Conservation (phyloP, 2,329 filamentous ascomycete genomes). For the Ophiostoma ips region DNA sequence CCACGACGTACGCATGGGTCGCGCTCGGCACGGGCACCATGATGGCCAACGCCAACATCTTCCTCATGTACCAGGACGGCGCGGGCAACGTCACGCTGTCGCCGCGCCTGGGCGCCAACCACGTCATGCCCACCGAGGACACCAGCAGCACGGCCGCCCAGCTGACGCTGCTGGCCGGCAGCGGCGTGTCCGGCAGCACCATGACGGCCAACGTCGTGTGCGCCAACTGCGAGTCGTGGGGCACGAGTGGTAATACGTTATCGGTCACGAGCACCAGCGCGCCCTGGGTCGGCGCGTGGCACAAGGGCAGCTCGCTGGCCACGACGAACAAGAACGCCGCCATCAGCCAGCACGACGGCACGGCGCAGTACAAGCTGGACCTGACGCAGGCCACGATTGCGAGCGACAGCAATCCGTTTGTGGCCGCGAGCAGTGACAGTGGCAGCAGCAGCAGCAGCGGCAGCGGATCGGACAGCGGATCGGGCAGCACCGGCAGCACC, state of each 20-base stretch:
- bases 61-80: constrained; percentile 47
- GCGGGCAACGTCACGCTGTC: constrained; percentile 47
- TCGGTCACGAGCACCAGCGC: constrained; percentile 26
- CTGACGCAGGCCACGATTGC: constrained; percentile 31
- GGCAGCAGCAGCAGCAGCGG: constrained; percentile 8
- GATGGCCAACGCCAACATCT: constrained; percentile 47
- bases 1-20: constrained; percentile 40
- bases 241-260: constrained; percentile 25
- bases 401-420: constrained; percentile 40
- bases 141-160: constrained; percentile 24
- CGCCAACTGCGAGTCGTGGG: constrained; percentile 36
- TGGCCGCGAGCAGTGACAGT: constrained; percentile 12
- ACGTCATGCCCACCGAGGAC: constrained; percentile 34
- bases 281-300: constrained; percentile 43
- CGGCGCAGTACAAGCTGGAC: constrained; percentile 32
- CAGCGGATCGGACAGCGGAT: not conserved
- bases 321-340: constrained; percentile 25
- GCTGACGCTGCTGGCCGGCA: constrained; percentile 43
- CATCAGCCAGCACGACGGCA: constrained; percentile 34
- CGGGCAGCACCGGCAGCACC: not conserved
- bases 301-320: constrained; percentile 29
- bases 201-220: constrained; percentile 49
- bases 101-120: constrained; percentile 33
- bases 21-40: constrained; percentile 39
- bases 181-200: constrained; percentile 34